phyloP scores from a whole-genome alignment of 2,329 filamentous ascomycete species.

The Calonectria hongkongensis region DNA sequence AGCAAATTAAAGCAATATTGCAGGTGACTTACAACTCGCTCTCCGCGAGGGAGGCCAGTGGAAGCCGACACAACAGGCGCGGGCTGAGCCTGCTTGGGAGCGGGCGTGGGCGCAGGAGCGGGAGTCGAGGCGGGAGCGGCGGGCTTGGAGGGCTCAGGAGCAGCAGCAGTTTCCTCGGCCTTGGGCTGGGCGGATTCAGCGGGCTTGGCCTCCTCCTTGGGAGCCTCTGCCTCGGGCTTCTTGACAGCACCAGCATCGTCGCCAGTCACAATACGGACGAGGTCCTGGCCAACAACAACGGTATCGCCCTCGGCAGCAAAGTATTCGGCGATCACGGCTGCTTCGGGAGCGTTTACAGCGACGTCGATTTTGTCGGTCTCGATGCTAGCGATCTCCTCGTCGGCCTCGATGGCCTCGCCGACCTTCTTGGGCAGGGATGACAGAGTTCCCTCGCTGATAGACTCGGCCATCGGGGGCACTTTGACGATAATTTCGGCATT shows the following conservation, averaged over 20 bases:
- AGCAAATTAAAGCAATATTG: accelerated
- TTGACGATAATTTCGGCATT: slow-evolving; percentile 52
- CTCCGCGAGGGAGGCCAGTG: slow-evolving; percentile 40
- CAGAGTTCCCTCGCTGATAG: slow-evolving; percentile 58
- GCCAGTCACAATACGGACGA: slow-evolving; percentile 56
- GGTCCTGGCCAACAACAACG: slow-evolving; percentile 57
- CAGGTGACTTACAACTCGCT: slow-evolving; percentile 47
- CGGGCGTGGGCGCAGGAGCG: slow-evolving; percentile 44
- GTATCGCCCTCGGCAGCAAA: slow-evolving; percentile 58
- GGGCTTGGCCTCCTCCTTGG: slow-evolving; percentile 36
- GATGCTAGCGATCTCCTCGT: slow-evolving; percentile 58
- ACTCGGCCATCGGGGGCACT: slow-evolving; percentile 59
- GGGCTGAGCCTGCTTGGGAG: slow-evolving; percentile 43
- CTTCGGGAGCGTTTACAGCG: slow-evolving; percentile 54
- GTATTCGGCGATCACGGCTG: slow-evolving; percentile 54
- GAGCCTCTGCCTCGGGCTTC: slow-evolving; percentile 47
- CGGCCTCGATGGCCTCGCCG: slow-evolving; percentile 56
- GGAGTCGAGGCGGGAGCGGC: slow-evolving; percentile 45
- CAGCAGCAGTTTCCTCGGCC: slow-evolving; percentile 40
- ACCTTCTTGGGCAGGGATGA: slow-evolving; percentile 54
- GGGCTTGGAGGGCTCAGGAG: slow-evolving; percentile 41
- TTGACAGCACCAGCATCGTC: slow-evolving; percentile 45
- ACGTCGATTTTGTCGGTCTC: slow-evolving; percentile 60
- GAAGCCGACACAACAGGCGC: slow-evolving; percentile 38
- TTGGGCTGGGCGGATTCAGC: slow-evolving; percentile 42